Percentiles rank a stretch among this genome's conserved stretches.
phyloP scores from a whole-genome alignment of 129 eudicot genomes.

The Helianthus tuberosus region DNA sequence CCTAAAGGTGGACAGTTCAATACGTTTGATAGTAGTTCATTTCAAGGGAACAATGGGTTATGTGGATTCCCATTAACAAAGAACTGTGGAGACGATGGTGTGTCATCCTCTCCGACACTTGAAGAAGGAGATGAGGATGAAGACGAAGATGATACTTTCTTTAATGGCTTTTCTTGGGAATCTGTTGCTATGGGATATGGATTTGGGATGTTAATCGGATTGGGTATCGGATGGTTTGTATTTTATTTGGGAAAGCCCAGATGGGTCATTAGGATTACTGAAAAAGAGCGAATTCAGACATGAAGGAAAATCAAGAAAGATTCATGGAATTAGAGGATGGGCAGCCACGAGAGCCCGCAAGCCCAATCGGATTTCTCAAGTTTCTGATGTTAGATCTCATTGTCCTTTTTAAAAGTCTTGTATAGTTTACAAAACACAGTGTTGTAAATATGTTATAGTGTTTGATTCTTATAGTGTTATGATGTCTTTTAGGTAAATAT shows the following conservation, averaged over 20 bases:
- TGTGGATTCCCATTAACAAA: constrained; percentile 46
- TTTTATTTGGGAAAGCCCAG: constrained; percentile 35
- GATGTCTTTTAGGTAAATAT: too few species aligned
- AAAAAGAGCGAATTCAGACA: constrained; percentile 17
- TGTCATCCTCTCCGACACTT: background rate
- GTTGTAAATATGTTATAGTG: background rate
- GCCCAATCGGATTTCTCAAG: constrained; percentile 4
- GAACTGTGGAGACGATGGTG: constrained; percentile 19
- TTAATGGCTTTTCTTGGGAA: constrained; percentile 40
- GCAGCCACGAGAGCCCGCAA: background rate
- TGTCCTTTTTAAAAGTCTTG: background rate
- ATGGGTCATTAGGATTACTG: constrained; percentile 32
- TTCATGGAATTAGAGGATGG: background rate
- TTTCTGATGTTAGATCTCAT: constrained; percentile 5
- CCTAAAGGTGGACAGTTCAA: constrained; percentile 43
- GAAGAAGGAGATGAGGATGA: constrained; percentile 12
- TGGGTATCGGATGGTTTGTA: constrained; percentile 27
- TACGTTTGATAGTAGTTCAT: constrained; percentile 31
- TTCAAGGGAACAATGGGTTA: constrained; percentile 32
- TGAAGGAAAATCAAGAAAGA: background rate
- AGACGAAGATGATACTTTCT: constrained; percentile 23
- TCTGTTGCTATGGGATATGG: constrained; percentile 41
- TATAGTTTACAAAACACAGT: background rate
- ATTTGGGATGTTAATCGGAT: constrained; percentile 37
- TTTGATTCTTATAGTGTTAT: background rate